Percentiles rank a stretch among this genome's conserved stretches.
Conservation (phyloP, 2,329 filamentous ascomycete genomes). For the Fusarium gaditjirri region DNA sequence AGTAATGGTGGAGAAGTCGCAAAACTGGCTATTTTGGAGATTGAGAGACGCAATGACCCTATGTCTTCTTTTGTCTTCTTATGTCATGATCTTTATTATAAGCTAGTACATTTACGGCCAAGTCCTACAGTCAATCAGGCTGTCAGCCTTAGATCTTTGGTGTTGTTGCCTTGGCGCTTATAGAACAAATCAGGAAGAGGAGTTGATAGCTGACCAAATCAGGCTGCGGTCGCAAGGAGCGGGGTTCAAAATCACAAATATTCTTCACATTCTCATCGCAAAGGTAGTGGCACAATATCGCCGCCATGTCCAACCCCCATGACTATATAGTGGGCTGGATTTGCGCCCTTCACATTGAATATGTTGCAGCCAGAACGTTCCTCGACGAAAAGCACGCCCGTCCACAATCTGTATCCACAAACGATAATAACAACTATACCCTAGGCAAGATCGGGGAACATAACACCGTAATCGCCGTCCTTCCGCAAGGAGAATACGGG, state of each 20-base stretch:
- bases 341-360: slow-evolving; percentile 53
- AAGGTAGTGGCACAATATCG: not conserved
- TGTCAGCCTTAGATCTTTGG: not conserved
- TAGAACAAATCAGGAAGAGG: not conserved
- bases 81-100: no score
- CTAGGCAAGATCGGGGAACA: slow-evolving; percentile 32
- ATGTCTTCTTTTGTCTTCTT: no score
- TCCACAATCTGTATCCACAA: slow-evolving; percentile 37
- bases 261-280: not conserved
- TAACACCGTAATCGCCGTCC: slow-evolving; percentile 29
- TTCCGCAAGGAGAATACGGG: slow-evolving; percentile 30
- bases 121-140: not conserved
- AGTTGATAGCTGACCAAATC: not conserved
- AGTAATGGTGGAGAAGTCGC: no score
- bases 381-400: slow-evolving; percentile 49
- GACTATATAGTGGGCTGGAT: slow-evolving; percentile 58
- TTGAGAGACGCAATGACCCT: no score
- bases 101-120: not conserved
- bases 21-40: no score
- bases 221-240: not conserved
- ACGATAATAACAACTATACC: slow-evolving; percentile 20
- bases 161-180: no score
- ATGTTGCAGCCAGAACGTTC: slow-evolving; percentile 50
- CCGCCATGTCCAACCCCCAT: not conserved
- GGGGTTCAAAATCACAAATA: not conserved